Base-by-base conservation (phyloP, 176 grass and related monocot genomes). In the Calamus simplicifolius region DNA sequence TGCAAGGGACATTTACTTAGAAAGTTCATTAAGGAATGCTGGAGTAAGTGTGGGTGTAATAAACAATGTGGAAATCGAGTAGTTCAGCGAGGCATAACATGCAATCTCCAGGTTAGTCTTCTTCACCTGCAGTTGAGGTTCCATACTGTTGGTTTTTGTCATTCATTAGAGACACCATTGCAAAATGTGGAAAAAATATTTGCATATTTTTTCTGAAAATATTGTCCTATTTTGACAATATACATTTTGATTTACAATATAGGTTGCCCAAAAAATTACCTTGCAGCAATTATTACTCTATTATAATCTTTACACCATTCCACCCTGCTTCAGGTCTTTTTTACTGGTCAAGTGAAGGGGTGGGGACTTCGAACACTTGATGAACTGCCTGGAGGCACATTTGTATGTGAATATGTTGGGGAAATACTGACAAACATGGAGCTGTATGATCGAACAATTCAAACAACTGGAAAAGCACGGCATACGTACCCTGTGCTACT, bases 1-100 rank as follows among this genome's bases (percentile, higher is more conserved):
- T 95, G 89, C 49, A 95, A 80, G 52, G 89, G 89, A 3, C 89
- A 95, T 80, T 54, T 85, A 49, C 38, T 71, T 13, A 85, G 75
- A 69, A 89, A 78, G 68, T 95, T 95, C 59, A 75, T 95, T 29
- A 89, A 95, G 52, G 89, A 95, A 67, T 95, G 89, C 63, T 95
- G 85, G 85, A 80, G 69, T 58, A 95, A 89, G 57, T 95, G 82
- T 69, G 82, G 89, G 5, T 95, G 89, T 57, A 81, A 58, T 13
- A 89, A 74, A 75, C 75, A 82, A 29, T 95, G 85, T 65, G 85
- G 81, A 38, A 89, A 95, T 25, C 85, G 82, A 66, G 73, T 89
- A 6, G 68, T 85, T 13, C 85, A 89, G 56, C 73, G 70, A 53
- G 85, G 85, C 50, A 82, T 89, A 54, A 80, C 61, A 59, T 54